Base-by-base conservation (phyloP, 176 grass and related monocot species). In the Avena insularis region DNA sequence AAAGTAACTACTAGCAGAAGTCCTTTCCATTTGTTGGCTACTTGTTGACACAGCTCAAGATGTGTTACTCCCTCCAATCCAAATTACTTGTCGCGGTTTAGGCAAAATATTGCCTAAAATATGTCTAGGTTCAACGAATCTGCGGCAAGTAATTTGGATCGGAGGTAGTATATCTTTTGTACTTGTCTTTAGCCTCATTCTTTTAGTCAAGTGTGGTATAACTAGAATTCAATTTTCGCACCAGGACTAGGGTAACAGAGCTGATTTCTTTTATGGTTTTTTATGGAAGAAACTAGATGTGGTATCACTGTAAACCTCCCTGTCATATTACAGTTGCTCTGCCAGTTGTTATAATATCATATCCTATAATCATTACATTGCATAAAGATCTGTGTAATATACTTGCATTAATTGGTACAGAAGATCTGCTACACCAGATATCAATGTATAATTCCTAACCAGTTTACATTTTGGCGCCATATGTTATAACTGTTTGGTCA, bases 361-460 rank as follows among this genome's bases (percentile, higher is more conserved):
- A 78, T 57, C 53, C n/a, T 23, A 79, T 60, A 58, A 59, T 43
- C 77, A 60, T 60, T 60, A 60, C 35, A 38, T 40, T 31, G 1
- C 75, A 78, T 60, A 17, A 23, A 79, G 54, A 79, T 78, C 17
- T 58, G 31, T 5, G 17, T 55, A 78, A 40, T 59, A 40, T 78
- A 12, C 5, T 35, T 17, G 58, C 78, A 64, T 2, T 80, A 80
- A 63, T 64, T 29, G 60, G 79, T 81, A 81, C 9, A 0, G 25
- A 81, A 67, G 25, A 35, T 81, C 21, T 75, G 49, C 38, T 80
- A 80, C n/a, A 47, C 21, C 58, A 63, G 21, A 46, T 29, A 79
- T 46, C 13, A 62, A 79, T 46, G 78, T 79, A 80, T 48, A 27
- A 64, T 80, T 13, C 12, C 23, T 65, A 81, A 49, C 60, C 43